Conservation (phyloP, 1,139 yeast species). For the Meyerozyma smithsonii region DNA sequence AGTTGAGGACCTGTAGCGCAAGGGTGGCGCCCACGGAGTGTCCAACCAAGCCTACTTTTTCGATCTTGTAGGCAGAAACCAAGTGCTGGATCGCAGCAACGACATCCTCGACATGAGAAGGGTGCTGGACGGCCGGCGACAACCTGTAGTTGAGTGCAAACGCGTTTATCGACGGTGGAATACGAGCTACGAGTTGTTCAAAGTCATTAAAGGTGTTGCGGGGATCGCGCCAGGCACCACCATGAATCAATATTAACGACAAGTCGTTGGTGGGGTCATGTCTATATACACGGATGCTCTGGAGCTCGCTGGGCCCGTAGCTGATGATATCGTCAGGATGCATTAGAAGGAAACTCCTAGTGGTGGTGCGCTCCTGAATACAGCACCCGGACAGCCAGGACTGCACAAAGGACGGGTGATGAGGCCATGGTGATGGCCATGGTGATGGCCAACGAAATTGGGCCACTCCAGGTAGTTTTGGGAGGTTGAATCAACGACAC, state of each 20-base stretch:
- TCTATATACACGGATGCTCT: constrained; percentile 7
- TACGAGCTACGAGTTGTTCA: constrained; percentile 25
- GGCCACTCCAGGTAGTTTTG: too few relatives aligned
- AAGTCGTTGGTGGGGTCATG: constrained; percentile 1
- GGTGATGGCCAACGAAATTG: too few relatives aligned
- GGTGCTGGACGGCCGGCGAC: constrained; percentile 61
- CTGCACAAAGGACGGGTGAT: too few relatives aligned
- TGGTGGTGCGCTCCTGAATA: too few relatives aligned
- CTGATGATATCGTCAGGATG: neutral
- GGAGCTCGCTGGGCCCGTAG: constrained; percentile 19
- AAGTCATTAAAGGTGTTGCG: constrained; percentile 56
- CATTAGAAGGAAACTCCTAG: neutral
- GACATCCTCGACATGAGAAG: constrained; percentile 59
- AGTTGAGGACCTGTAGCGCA: constrained; percentile 49
- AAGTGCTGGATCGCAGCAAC: constrained; percentile 37
- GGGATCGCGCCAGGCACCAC: constrained; percentile 88
- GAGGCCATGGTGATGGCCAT: too few relatives aligned
- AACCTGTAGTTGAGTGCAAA: constrained; percentile 64
- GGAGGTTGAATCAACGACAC: too few relatives aligned
- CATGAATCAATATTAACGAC: constrained; percentile 59
- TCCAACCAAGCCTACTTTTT: constrained; percentile 46
- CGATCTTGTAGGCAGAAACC: constrained; percentile 11
- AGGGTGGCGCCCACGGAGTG: constrained; percentile 85
- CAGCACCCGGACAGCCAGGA: too few relatives aligned
- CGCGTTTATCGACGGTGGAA: constrained; percentile 17